Percentiles rank a stretch among this genome's conserved stretches.
These are phyloP conservation scores for Malassezia brasiliensis DNA, from an alignment of 1,284 basidiomycete genomes.

Conservation along the genomic window DNA sequence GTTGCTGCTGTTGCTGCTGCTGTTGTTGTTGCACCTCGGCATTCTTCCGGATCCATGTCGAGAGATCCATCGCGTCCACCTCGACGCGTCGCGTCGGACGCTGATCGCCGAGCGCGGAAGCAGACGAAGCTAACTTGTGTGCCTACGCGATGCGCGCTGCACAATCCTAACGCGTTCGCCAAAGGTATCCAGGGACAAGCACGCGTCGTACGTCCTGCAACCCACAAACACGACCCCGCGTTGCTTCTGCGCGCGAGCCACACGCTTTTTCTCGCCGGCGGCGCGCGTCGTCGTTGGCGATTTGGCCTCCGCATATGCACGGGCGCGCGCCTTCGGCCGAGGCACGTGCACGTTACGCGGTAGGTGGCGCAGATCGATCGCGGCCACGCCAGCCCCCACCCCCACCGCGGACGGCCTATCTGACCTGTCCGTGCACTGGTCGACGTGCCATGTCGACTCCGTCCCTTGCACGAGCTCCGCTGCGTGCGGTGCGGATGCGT, in stretches of 20 bases:
- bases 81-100: not conserved
- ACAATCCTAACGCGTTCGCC: too few species aligned
- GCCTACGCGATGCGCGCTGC: too few species aligned
- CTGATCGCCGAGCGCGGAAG: too few species aligned
- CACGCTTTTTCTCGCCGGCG: not conserved
- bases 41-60: conserved; percentile 14
- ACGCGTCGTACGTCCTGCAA: too few species aligned
- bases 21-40: conserved; percentile 12
- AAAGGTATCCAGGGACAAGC: too few species aligned
- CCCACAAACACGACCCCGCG: too few species aligned
- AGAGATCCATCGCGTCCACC: conserved; percentile 5
- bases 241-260: too few species aligned
- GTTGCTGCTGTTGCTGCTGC: conserved; percentile 2
- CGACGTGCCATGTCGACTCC: not conserved
- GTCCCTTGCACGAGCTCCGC: not conserved
- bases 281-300: not conserved
- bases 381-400: too few species aligned
- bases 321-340: not conserved
- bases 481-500: not conserved
- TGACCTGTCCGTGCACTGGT: not conserved
- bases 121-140: too few species aligned
- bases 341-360: not conserved
- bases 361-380: too few species aligned
- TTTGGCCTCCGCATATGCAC: conserved; percentile 1
- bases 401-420: too few species aligned